Evolutionary conservation across 2,329 filamentous ascomycete genomes (phyloP).

Genomic region (Teratosphaeria nubilosa): DNA sequence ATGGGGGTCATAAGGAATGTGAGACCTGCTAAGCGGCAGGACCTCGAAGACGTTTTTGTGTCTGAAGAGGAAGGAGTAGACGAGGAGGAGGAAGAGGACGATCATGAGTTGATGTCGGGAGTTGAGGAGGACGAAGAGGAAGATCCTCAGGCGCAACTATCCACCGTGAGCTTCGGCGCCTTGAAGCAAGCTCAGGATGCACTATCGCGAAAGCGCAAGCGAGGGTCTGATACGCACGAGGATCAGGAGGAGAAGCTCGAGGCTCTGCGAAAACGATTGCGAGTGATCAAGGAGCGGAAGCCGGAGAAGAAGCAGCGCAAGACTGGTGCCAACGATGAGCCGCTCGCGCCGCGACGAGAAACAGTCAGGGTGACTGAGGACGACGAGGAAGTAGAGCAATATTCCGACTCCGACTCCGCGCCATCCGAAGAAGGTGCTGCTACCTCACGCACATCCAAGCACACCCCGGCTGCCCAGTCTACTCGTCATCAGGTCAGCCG

Average conservation of each 20-base stretch:
- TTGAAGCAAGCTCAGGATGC: conserved; percentile 75
- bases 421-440: conserved; percentile 30
- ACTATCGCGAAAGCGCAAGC: conserved; percentile 40
- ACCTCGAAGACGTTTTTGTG: neutral
- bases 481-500: conserved; percentile 78
- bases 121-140: neutral
- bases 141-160: conserved; percentile 32
- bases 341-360: neutral
- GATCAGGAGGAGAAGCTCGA: conserved; percentile 38
- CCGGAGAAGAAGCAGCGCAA: conserved; percentile 18
- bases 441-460: conserved; percentile 58
- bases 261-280: conserved; percentile 34
- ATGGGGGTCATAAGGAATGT: neutral
- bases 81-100: neutral
- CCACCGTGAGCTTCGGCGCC: conserved; percentile 75
- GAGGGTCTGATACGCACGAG: conserved; percentile 26
- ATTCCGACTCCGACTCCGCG: conserved; percentile 26
- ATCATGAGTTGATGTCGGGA: neutral
- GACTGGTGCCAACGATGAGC: conserved; percentile 1
- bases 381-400: conserved; percentile 8
- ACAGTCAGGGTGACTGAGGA: conserved; percentile 7
- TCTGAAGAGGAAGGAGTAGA: neutral
- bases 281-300: conserved; percentile 34
- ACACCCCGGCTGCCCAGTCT: conserved; percentile 74
- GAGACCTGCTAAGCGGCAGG: neutral